Conservation (phyloP, 2,329 filamentous ascomycete species). For the Colletotrichum liriopes region DNA sequence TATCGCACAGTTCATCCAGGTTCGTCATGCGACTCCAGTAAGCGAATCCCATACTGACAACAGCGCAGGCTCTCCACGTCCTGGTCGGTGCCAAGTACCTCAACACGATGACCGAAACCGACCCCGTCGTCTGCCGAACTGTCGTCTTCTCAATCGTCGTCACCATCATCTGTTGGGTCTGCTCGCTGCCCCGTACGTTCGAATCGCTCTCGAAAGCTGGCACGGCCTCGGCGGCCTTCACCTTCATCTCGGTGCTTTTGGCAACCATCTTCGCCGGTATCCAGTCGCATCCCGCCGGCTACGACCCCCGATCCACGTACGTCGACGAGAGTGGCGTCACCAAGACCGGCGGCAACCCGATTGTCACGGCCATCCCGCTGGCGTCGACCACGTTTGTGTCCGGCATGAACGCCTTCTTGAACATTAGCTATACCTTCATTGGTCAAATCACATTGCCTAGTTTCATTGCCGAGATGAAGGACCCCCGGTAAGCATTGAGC, state of each 20-base stretch:
- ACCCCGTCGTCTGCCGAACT: constrained; percentile 78
- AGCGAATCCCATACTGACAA: not conserved
- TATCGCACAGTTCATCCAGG: constrained; percentile 31
- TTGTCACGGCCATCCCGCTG: constrained; percentile 78
- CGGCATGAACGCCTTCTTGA: constrained; percentile 90
- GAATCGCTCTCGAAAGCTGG: constrained; percentile 84
- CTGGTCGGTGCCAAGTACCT: constrained; percentile 89
- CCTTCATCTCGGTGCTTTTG: constrained; percentile 89
- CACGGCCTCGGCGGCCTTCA: constrained; percentile 86
- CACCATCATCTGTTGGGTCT: constrained; percentile 81
- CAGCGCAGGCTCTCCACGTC: constrained; percentile 79
- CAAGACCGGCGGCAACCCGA: constrained; percentile 70
- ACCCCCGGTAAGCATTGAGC: constrained; percentile 60
- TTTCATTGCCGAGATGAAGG: constrained; percentile 95
- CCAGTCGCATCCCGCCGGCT: constrained; percentile 81
- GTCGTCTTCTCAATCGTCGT: constrained; percentile 84
- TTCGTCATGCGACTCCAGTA: not conserved
- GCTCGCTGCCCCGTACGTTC: constrained; percentile 90
- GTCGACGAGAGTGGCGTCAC: constrained; percentile 48
- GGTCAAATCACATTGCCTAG: constrained; percentile 94
- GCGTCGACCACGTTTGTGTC: constrained; percentile 83
- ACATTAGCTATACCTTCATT: constrained; percentile 97
- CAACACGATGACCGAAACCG: constrained; percentile 85
- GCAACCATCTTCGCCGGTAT: constrained; percentile 87
- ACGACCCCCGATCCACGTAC: constrained; percentile 64